phyloP scores from a whole-genome alignment of 1,284 basidiomycete species.

The Bondarzewia mesenterica region DNA sequence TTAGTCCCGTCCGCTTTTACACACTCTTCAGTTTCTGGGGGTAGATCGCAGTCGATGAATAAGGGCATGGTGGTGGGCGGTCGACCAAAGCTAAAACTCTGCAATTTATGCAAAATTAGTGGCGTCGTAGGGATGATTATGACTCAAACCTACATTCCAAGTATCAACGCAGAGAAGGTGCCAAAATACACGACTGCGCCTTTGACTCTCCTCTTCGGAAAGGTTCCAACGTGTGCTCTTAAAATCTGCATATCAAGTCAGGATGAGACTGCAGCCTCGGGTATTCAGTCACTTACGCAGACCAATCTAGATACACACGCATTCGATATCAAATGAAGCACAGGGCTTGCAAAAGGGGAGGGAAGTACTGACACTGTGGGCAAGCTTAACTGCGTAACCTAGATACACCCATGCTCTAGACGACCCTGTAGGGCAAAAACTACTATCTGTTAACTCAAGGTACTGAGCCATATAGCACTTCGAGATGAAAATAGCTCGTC shows the following conservation, averaged over 20 bases:
- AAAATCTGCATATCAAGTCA: constrained; percentile 43
- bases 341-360: no score
- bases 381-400: constrained; percentile 50
- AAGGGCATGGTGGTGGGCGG: constrained; percentile 47
- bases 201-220: constrained; percentile 32
- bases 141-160: constrained; percentile 38
- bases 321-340: background rate
- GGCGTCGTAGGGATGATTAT: background rate
- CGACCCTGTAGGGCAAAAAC: constrained; percentile 31
- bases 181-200: constrained; percentile 55
- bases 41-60: constrained; percentile 50
- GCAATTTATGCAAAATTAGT: constrained; percentile 1
- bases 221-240: constrained; percentile 53
- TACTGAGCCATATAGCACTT: constrained; percentile 52
- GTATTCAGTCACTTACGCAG: constrained; percentile 46
- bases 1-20: constrained; percentile 28
- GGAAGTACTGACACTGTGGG: constrained; percentile 38
- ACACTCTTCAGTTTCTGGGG: constrained; percentile 35
- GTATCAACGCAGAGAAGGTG: constrained; percentile 52
- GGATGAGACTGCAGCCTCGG: no score
- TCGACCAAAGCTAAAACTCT: constrained; percentile 59
- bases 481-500: background rate
- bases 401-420: constrained; percentile 45
- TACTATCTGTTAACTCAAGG: constrained; percentile 47
- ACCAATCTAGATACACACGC: constrained; percentile 40